phyloP scores from a whole-genome alignment of 768 basidiomycete species.

The Pluteus cervinus region DNA sequence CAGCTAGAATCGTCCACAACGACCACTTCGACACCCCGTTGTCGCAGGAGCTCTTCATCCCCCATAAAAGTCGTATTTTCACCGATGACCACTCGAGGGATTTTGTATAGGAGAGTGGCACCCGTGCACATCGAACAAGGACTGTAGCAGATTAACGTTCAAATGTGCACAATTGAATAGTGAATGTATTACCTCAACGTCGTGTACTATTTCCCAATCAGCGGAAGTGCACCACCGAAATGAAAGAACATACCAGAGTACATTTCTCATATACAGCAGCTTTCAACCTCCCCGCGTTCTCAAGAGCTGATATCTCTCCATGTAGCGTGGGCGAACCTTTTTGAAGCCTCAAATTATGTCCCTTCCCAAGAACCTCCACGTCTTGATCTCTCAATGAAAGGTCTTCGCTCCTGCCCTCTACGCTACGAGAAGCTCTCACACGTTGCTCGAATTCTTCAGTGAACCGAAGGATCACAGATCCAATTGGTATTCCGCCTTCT shows the following conservation, averaged over 20 bases:
- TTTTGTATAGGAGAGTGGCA: constrained; percentile 55
- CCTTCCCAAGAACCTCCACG: constrained; percentile 20
- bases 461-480: constrained; percentile 36
- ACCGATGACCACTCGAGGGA: constrained; percentile 61
- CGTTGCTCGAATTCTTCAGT: too few species aligned
- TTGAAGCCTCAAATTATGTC: constrained; percentile 31
- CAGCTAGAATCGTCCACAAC: constrained; percentile 45
- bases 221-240: background rate
- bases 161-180: background rate
- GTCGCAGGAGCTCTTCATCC: constrained; percentile 46
- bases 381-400: constrained; percentile 7
- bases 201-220: constrained; percentile 22
- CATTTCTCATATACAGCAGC: constrained; percentile 37
- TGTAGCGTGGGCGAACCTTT: constrained; percentile 27
- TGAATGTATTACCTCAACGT: constrained; percentile 23
- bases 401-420: too few species aligned
- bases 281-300: constrained; percentile 45
- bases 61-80: constrained; percentile 53
- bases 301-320: constrained; percentile 32
- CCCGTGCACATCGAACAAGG: constrained; percentile 68
- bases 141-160: constrained; percentile 15
- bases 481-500: constrained; percentile 62
- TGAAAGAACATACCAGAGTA: constrained; percentile 37
- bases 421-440: too few species aligned
- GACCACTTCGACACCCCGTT: constrained; percentile 47